A percentile compares a stretch with the other conserved stretches of the same genome.
These are phyloP conservation scores for Nannochloris sp. DNA, from an alignment of 139 green algal species.

Conservation along the genomic window DNA sequence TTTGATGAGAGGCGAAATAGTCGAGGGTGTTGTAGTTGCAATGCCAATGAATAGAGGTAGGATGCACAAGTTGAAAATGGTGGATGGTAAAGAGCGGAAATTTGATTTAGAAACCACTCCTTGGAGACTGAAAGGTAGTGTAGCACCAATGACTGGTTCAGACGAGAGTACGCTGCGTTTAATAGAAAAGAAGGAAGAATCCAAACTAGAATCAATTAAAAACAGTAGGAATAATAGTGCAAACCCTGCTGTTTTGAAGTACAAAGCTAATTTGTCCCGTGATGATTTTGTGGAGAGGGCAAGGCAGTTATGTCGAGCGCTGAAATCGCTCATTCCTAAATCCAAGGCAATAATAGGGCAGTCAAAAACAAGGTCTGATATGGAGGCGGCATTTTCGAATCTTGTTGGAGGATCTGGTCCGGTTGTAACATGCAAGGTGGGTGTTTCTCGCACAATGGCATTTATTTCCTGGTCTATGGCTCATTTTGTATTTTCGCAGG, in stretches of 20 bases:
- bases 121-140: neutral
- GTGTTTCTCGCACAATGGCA: too few species aligned
- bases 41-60: conserved; percentile 1
- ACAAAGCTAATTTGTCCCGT: conserved; percentile 10
- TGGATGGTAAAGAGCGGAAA: neutral
- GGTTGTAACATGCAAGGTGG: neutral
- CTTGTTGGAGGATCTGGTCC: neutral
- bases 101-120: neutral
- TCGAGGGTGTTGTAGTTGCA: neutral
- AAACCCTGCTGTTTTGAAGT: conserved; percentile 1
- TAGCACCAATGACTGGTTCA: neutral
- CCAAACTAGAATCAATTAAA: neutral
- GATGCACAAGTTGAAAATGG: neutral
- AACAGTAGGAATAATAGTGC: conserved; percentile 7
- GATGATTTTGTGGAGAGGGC: conserved; percentile 6
- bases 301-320: neutral
- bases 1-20: neutral
- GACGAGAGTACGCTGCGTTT: neutral
- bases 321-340: conserved; percentile 1
- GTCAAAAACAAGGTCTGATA: neutral
- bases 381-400: conserved; percentile 1
- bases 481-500: neutral
- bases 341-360: neutral
- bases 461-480: neutral
- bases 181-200: neutral